These are phyloP conservation scores for Ceratocystis eucalypticola DNA, from an alignment of 2,329 filamentous ascomycete species.

Conservation along the genomic window DNA sequence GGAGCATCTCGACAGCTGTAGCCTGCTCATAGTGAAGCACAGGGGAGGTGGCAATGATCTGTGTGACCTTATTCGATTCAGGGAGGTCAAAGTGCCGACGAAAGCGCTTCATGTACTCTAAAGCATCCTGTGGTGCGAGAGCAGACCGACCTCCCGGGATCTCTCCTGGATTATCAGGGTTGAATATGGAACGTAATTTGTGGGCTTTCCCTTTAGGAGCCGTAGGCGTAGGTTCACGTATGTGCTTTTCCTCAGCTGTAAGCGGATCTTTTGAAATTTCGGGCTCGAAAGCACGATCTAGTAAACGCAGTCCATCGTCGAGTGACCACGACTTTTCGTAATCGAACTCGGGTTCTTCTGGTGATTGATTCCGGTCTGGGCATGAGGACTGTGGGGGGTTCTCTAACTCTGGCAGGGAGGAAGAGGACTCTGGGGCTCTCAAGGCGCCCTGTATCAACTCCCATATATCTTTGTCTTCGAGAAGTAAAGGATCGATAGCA, in stretches of 20 bases:
- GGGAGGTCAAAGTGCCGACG: neutral
- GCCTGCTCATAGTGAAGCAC: constrained; percentile 9
- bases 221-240: neutral
- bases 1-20: constrained; percentile 11
- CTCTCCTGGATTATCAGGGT: neutral
- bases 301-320: constrained; percentile 7
- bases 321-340: constrained; percentile 15
- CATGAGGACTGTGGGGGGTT: neutral
- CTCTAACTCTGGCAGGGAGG: neutral
- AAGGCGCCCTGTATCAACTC: constrained; percentile 4
- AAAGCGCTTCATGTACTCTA: constrained; percentile 17
- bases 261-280: constrained; percentile 3
- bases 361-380: too few relatives aligned
- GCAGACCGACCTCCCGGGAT: neutral
- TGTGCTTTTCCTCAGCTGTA: constrained; percentile 8
- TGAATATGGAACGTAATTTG: neutral
- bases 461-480: constrained; percentile 8
- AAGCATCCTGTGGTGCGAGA: neutral
- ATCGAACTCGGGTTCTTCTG: neutral
- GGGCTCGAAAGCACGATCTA: neutral
- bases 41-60: constrained; percentile 1
- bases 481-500: constrained; percentile 7
- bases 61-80: constrained; percentile 3
- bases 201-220: neutral
- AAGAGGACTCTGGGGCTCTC: neutral